phyloP scores from a whole-genome alignment of 495 filamentous ascomycete species.

The Aspergillus heteromorphus region DNA sequence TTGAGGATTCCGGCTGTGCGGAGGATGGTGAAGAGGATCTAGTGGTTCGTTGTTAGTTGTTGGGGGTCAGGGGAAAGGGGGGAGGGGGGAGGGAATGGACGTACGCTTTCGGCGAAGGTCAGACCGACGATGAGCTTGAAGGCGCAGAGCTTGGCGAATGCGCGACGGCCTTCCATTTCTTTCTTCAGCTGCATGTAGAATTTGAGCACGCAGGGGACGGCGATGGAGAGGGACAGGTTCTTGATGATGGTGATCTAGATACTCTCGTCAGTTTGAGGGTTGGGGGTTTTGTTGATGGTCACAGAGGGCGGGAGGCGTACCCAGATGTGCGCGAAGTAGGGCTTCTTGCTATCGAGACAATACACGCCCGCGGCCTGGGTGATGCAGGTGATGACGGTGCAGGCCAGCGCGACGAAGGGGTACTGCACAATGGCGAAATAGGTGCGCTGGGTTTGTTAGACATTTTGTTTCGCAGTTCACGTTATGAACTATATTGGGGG shows the following conservation, averaged over 20 bases:
- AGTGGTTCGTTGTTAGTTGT: neutral
- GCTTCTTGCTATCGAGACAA: slow-evolving; percentile 22
- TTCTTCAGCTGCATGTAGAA: slow-evolving; percentile 23
- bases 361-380: slow-evolving; percentile 24
- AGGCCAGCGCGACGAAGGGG: slow-evolving; percentile 21
- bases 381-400: slow-evolving; percentile 24
- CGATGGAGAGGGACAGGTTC: slow-evolving; percentile 20
- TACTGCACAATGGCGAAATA: slow-evolving; percentile 29
- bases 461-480: too few relatives aligned
- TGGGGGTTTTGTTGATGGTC: neutral
- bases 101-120: slow-evolving; percentile 18
- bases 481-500: neutral
- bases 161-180: slow-evolving; percentile 17
- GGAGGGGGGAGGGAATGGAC: slow-evolving; percentile 10
- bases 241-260: slow-evolving; percentile 19
- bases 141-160: slow-evolving; percentile 25
- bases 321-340: slow-evolving; percentile 34
- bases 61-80: neutral
- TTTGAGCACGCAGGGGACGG: slow-evolving; percentile 18
- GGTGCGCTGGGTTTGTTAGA: slow-evolving; percentile 18
- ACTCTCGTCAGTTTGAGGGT: neutral
- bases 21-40: slow-evolving; percentile 29
- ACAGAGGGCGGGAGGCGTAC: slow-evolving; percentile 16
- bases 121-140: slow-evolving; percentile 33
- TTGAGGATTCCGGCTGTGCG: slow-evolving; percentile 17